These are phyloP conservation scores for Cystobasidium tubakii DNA, from an alignment of 768 basidiomycete genomes.

Conservation along the genomic window DNA sequence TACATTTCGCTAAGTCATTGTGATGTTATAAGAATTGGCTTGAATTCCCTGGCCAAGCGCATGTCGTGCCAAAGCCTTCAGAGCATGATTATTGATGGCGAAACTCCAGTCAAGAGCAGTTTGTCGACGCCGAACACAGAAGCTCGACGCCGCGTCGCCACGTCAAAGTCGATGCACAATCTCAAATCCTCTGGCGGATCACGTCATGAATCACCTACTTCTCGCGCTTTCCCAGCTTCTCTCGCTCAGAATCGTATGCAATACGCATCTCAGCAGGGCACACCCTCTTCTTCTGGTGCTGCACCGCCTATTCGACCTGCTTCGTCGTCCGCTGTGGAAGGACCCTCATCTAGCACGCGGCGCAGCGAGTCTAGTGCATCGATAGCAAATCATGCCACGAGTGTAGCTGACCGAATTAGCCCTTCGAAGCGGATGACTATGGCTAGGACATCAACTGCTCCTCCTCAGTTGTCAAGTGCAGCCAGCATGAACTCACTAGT, in stretches of 20 bases:
- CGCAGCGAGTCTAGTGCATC: conserved; percentile 14
- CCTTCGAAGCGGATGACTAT: conserved; percentile 22
- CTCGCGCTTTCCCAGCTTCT: conserved; percentile 28
- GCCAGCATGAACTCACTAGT: conserved; percentile 21
- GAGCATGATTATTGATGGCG: conserved; percentile 37
- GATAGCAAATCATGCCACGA: conserved; percentile 1
- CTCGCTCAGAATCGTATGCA: not conserved
- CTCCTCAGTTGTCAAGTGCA: conserved; percentile 24
- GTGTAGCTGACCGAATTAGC: not conserved
- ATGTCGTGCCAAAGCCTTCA: conserved; percentile 6
- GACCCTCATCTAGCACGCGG: not conserved
- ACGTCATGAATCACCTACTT: conserved; percentile 28
- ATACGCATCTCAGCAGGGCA: not conserved
- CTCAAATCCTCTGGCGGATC: conserved; percentile 32
- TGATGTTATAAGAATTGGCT: conserved; percentile 16
- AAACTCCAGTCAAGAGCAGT: conserved; percentile 31
- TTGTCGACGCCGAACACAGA: conserved; percentile 30
- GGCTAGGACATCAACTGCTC: conserved; percentile 21
- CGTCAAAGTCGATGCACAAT: conserved; percentile 36
- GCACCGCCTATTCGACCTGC: conserved; percentile 14
- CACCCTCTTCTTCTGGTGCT: not conserved
- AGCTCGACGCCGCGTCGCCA: conserved; percentile 23
- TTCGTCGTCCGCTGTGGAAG: conserved; percentile 29
- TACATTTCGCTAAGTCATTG: too few relatives aligned
- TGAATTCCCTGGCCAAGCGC: conserved; percentile 17